phyloP scores from a whole-genome alignment of 345 rosid species.

The Populus tremula region DNA sequence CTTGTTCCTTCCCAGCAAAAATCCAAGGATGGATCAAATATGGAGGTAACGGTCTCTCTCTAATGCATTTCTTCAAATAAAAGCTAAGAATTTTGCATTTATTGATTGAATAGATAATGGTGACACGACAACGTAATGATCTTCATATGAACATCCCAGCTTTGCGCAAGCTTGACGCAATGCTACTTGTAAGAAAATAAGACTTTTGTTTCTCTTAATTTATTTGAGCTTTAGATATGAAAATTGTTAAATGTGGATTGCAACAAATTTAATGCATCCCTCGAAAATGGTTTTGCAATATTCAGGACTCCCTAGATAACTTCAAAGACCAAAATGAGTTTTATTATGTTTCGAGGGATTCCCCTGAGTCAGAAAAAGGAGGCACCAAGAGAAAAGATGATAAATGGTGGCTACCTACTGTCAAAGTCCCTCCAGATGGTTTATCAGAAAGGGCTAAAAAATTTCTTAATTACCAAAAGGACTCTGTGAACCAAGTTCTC shows the following conservation, averaged over 20 bases:
- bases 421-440: conserved; percentile 71
- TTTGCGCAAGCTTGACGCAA: conserved; percentile 81
- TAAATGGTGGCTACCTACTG: conserved; percentile 90
- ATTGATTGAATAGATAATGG: conserved; percentile 60
- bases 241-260: neutral
- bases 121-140: conserved; percentile 73
- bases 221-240: neutral
- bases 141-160: conserved; percentile 94
- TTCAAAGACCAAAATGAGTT: conserved; percentile 74
- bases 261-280: neutral
- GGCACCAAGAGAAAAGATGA: conserved; percentile 56
- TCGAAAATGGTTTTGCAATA: neutral
- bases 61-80: neutral
- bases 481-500: conserved; percentile 81
- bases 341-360: conserved; percentile 58
- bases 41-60: conserved; percentile 25
- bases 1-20: conserved; percentile 43
- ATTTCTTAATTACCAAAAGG: conserved; percentile 75
- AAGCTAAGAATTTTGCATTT: neutral
- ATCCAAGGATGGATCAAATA: conserved; percentile 32
- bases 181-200: conserved; percentile 73
- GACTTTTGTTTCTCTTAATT: neutral
- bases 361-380: conserved; percentile 57
- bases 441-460: conserved; percentile 64
- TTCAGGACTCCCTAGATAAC: conserved; percentile 73